Percentiles rank a stretch among this genome's conserved stretches.
Conservation (phyloP, 495 filamentous ascomycete genomes). For the Xylaria bambusicola region DNA sequence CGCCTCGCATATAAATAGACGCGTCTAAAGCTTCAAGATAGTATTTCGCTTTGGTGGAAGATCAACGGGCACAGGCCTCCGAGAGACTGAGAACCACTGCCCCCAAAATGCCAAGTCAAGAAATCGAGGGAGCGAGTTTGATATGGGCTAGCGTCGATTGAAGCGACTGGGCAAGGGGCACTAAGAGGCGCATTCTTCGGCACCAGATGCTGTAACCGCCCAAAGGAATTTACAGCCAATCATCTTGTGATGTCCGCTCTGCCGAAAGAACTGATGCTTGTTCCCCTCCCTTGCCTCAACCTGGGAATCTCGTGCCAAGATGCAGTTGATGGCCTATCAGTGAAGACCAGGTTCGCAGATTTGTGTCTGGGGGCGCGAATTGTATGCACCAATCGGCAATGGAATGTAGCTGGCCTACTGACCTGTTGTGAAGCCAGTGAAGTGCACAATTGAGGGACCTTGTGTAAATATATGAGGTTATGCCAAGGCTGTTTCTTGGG, state of each 20-base stretch:
- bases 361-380: background rate
- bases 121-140: background rate
- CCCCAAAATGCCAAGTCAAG: background rate
- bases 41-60: background rate
- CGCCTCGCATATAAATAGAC: background rate
- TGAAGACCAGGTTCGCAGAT: background rate
- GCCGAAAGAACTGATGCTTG: background rate
- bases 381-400: background rate
- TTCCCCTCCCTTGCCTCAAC: background rate
- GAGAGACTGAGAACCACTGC: background rate
- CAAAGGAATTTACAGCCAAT: background rate
- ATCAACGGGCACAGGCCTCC: background rate
- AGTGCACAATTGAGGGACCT: no score
- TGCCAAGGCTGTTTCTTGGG: no score
- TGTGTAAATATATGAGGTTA: no score
- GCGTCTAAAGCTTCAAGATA: no score
- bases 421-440: no score
- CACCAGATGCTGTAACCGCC: slow-evolving; percentile 10
- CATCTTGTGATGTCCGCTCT: background rate
- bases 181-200: background rate
- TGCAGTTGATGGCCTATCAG: background rate
- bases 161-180: slow-evolving; percentile 1
- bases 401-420: background rate
- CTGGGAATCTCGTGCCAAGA: no score
- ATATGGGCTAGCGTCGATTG: slow-evolving; percentile 1